Base-by-base conservation (phyloP, 176 grass and related monocot species). In the Carex pumila region DNA sequence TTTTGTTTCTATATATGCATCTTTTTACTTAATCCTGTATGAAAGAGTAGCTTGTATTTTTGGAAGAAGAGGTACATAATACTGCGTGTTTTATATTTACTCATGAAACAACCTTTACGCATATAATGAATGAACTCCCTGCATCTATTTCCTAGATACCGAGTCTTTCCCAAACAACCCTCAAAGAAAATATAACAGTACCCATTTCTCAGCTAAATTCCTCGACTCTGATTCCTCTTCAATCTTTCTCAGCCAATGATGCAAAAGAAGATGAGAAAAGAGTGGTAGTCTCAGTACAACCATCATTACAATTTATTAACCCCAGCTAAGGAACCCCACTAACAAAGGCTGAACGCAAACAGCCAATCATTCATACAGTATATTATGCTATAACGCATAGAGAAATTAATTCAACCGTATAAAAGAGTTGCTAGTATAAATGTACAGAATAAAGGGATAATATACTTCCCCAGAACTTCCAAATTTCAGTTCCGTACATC, bases 381-480 rank as follows among this genome's bases (percentile, higher is more conserved):
- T 73, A 73, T 73, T 73, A 73, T 73, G n/a, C 18, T 14, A 50
- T 73, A 43, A 73, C 3, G n/a, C 43, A 73, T 72, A 73, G 19
- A 21, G 19, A 73, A 73, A 66, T 66, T 73, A 72, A 50, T 49
- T 72, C n/a, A 50, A 22, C 63, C 30, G 12, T 66, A 50, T 72
- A 19, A 49, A 60, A 75, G 19, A 25, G 71, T 75, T 52, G 12
- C 7, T 75, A 21, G 53, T 52, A 75, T 21, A 3, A 22, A 45
- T 18, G 41, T 49, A 72, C 39, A 22, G 9, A 50, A 54, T 29
- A 54, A 76, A 76, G 72, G 14, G 43, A 30, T 43, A 41, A 73
- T 75, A 55, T 29, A 76, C 49, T 53, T 55, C 14, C 43, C 31
- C 25, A 12, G 22, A 76, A 29, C 19, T 76, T 55, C 25, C 2